phyloP scores from a whole-genome alignment of 2,329 filamentous ascomycete species.

The Aureobasidium musti region DNA sequence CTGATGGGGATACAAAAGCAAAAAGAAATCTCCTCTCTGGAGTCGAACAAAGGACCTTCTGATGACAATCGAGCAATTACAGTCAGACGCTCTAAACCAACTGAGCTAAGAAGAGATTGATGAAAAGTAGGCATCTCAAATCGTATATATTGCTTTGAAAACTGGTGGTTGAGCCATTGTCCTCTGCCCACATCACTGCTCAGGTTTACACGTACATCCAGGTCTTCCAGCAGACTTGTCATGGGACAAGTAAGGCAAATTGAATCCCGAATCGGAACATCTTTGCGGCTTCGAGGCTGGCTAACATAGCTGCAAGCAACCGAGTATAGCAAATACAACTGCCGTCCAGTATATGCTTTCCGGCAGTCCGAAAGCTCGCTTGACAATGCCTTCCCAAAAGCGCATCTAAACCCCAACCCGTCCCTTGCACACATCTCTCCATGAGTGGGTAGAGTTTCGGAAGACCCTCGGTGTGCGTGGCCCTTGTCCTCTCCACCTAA shows the following conservation, averaged over 20 bases:
- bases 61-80: conserved; percentile 25
- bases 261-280: neutral
- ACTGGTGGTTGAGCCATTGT: no score
- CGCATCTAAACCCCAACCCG: neutral
- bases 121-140: neutral
- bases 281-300: neutral
- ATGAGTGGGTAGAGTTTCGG: conserved; percentile 1
- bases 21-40: conserved; percentile 19
- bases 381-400: neutral
- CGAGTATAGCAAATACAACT: conserved; percentile 1
- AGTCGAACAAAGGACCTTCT: conserved; percentile 27
- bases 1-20: no score
- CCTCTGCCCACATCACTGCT: no score
- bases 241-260: neutral
- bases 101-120: conserved; percentile 26
- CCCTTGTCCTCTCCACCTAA: neutral
- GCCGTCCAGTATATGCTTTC: conserved; percentile 13
- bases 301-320: neutral
- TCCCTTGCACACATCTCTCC: neutral
- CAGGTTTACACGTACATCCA: no score
- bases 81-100: conserved; percentile 27
- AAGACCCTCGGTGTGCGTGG: conserved; percentile 14
- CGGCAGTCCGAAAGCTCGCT: neutral
- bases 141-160: no score
- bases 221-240: neutral